These are phyloP conservation scores for Penicillium nucicola DNA, from an alignment of 495 filamentous ascomycete genomes.

Conservation along the genomic window DNA sequence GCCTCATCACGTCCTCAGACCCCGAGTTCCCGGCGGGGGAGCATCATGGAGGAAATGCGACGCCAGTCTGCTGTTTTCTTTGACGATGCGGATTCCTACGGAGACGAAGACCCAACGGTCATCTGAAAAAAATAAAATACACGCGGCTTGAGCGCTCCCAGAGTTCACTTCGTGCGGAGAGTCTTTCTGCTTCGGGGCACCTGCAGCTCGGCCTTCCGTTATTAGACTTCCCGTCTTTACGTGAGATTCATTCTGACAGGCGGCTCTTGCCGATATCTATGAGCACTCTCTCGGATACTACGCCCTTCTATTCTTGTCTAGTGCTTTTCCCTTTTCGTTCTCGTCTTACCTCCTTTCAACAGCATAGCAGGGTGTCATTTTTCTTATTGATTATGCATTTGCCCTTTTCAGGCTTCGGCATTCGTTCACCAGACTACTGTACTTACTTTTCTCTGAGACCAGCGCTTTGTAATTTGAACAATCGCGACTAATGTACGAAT, in stretches of 20 bases:
- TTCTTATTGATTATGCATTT: neutral
- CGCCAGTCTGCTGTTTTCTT: slow-evolving; percentile 62
- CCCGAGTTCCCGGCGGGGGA: slow-evolving; percentile 32
- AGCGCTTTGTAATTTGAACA: neutral
- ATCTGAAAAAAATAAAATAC: slow-evolving; percentile 13
- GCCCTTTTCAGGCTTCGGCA: neutral
- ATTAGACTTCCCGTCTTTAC: slow-evolving; percentile 6
- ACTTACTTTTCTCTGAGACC: neutral
- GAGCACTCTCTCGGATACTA: slow-evolving; percentile 5
- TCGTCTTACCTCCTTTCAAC: neutral
- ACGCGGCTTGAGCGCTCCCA: slow-evolving; percentile 16
- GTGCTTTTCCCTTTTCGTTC: slow-evolving; percentile 1
- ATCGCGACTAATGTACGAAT: neutral
- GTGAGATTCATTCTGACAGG: slow-evolving; percentile 19
- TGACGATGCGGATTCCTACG: slow-evolving; percentile 49
- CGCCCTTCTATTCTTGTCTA: neutral
- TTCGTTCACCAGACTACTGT: neutral
- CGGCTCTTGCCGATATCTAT: slow-evolving; percentile 17
- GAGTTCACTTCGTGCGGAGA: slow-evolving; percentile 2
- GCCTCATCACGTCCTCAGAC: slow-evolving; percentile 24
- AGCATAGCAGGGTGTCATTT: slow-evolving; percentile 7
- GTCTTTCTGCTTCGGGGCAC: slow-evolving; percentile 13
- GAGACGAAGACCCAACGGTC: slow-evolving; percentile 24
- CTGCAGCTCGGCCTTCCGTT: slow-evolving; percentile 18
- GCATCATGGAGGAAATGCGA: slow-evolving; percentile 56